phyloP scores from a whole-genome alignment of 2,329 filamentous ascomycete genomes.

The Fusarium equiseti region DNA sequence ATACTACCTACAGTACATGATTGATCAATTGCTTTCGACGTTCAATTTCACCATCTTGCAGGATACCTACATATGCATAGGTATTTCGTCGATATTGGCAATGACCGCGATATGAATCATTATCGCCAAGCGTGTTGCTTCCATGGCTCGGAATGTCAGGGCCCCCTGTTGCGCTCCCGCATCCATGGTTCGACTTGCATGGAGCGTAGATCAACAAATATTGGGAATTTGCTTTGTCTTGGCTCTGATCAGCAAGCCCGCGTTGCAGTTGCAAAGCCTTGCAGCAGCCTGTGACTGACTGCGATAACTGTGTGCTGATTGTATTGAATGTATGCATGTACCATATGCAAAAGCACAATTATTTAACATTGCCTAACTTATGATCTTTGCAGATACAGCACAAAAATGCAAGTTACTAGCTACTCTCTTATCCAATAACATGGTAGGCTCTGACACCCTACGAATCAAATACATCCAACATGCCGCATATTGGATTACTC shows the following conservation, averaged over 20 bases:
- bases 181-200: constrained; percentile 33
- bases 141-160: constrained; percentile 19
- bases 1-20: background rate
- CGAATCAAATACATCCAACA: constrained; percentile 7
- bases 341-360: background rate
- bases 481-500: constrained; percentile 26
- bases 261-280: background rate
- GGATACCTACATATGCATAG: background rate
- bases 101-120: constrained; percentile 8
- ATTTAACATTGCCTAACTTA: background rate
- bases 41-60: background rate
- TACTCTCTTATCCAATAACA: constrained; percentile 12
- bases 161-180: constrained; percentile 35
- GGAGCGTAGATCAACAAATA: constrained; percentile 34
- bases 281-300: background rate
- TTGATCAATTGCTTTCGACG: background rate
- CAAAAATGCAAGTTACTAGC: background rate
- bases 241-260: constrained; percentile 14
- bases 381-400: background rate
- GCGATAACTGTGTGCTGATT: background rate
- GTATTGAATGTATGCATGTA: background rate
- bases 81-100: background rate
- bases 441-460: constrained; percentile 6
- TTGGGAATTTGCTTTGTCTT: constrained; percentile 25
- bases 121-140: constrained; percentile 10